Base-by-base conservation (phyloP, 2,329 filamentous ascomycete species). In the Ceratocystis papillata region DNA sequence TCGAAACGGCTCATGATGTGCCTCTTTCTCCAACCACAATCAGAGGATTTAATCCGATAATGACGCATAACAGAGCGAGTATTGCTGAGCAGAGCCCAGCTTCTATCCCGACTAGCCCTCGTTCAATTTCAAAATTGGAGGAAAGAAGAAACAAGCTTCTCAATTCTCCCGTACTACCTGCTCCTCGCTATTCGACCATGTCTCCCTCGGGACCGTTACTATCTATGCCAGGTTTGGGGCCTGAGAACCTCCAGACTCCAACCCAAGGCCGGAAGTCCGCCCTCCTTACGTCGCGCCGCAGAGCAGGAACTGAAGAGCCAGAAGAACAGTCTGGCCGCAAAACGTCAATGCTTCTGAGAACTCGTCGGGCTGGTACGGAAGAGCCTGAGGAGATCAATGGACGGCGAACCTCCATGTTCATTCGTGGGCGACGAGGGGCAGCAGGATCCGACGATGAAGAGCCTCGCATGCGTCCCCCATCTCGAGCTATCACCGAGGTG, bases 401-500 rank as follows among this genome's bases (percentile, higher is more conserved):
- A 25, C 76, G 79, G 30, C 77, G 77, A 69, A 77, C 80, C 6
- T 79, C 80, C 25, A 72, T 84, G 57, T 70, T 81, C n/a, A 71
- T 79, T 17, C 78, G 80, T 62, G 74, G 74, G 50, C 77, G 81
- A 28, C 76, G 80, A 46, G 76, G 75, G 12, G 79, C 79, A 45
- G 72, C 78, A 37, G 77, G 77, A 1, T 79, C 81, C 10, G 79
- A 82, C 1, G 79, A 81, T 22, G 61, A 68, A 37, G 64, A 59
- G 46, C 68, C 72, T n/a, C 76, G 78, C 41, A 79, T 81, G 69
- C 79, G 81, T n/a, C 77, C 80, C 1, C 82, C 83, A 0, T 85
- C 84, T 3, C 78, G 85, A 28, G 83, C 83, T 3, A 75, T 77
- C 45, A 86, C 83, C 0, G 84, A 87, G 67, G 77, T 80, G 64